Conservation (phyloP, 805 yeast genomes). For the Candida taoyuanica region DNA sequence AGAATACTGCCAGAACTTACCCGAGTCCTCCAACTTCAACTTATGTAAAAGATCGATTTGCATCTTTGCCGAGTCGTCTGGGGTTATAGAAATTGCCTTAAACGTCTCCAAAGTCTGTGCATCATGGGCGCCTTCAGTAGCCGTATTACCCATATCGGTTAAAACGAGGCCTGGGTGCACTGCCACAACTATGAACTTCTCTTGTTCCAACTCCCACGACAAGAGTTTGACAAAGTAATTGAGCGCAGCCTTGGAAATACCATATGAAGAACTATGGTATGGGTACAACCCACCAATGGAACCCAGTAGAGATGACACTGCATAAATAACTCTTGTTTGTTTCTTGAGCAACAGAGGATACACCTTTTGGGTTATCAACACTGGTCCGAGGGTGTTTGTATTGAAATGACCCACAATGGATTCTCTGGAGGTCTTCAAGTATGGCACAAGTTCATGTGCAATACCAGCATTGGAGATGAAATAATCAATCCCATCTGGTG, state of each 20-base stretch:
- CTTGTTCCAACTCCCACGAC: constrained; percentile 24
- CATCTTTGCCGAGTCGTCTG: constrained; percentile 26
- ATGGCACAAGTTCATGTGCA: not conserved
- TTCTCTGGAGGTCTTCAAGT: constrained; percentile 1
- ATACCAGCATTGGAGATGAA: constrained; percentile 28
- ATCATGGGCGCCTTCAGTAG: constrained; percentile 4
- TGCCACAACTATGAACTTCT: constrained; percentile 29
- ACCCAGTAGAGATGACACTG: constrained; percentile 28
- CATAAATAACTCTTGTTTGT: constrained; percentile 24
- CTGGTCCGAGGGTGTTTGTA: constrained; percentile 12
- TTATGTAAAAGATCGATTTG: constrained; percentile 20
- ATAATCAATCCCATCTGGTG: constrained; percentile 24
- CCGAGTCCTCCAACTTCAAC: constrained; percentile 24
- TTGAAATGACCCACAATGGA: constrained; percentile 1
- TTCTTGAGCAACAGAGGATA: constrained; percentile 18
- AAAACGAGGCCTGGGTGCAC: constrained; percentile 37
- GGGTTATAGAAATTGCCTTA: constrained; percentile 15
- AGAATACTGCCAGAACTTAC: constrained; percentile 26
- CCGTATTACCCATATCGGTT: constrained; percentile 29
- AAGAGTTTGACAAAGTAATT: constrained; percentile 29
- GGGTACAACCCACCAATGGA: constrained; percentile 16
- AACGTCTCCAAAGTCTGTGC: constrained; percentile 1
- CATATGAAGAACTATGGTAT: constrained; percentile 28
- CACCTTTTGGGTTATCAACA: constrained; percentile 5
- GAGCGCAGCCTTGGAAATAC: constrained; percentile 35